A percentile compares a stretch with the other conserved stretches of the same genome.
phyloP scores from a whole-genome alignment of 164 flowering plant species.

The Akebia trifoliata region DNA sequence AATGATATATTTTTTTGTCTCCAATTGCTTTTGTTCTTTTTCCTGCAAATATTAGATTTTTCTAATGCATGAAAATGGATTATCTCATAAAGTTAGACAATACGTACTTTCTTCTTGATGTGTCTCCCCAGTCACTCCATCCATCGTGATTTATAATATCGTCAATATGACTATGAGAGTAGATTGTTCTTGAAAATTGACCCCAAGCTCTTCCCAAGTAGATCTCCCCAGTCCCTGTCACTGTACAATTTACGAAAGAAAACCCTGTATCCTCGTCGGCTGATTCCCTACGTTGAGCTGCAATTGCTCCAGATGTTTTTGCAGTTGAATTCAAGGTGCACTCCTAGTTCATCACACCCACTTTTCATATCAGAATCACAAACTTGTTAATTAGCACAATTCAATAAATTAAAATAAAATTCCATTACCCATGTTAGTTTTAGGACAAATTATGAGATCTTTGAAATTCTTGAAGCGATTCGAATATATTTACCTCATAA shows the following conservation, averaged over 20 bases:
- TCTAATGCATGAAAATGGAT: not conserved
- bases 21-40: no score
- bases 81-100: not conserved
- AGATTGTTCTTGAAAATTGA: constrained; percentile 52
- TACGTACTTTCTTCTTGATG: constrained; percentile 34
- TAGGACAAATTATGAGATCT: no score
- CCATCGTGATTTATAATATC: constrained; percentile 50
- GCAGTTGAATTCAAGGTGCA: constrained; percentile 63
- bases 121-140: constrained; percentile 70
- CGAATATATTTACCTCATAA: no score
- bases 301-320: constrained; percentile 52
- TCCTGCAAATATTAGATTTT: not conserved
- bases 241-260: constrained; percentile 60
- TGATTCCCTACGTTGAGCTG: constrained; percentile 68
- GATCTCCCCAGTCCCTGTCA: constrained; percentile 57
- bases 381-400: no score
- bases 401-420: no score
- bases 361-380: no score
- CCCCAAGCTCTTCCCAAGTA: constrained; percentile 93
- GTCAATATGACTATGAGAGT: constrained; percentile 47
- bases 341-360: constrained; percentile 34
- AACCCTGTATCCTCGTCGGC: constrained; percentile 65
- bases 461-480: no score
- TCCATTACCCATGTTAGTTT: no score
- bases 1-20: no score